phyloP scores from a whole-genome alignment of 768 basidiomycete genomes.

The Phylloporus rhodoxanthus region DNA sequence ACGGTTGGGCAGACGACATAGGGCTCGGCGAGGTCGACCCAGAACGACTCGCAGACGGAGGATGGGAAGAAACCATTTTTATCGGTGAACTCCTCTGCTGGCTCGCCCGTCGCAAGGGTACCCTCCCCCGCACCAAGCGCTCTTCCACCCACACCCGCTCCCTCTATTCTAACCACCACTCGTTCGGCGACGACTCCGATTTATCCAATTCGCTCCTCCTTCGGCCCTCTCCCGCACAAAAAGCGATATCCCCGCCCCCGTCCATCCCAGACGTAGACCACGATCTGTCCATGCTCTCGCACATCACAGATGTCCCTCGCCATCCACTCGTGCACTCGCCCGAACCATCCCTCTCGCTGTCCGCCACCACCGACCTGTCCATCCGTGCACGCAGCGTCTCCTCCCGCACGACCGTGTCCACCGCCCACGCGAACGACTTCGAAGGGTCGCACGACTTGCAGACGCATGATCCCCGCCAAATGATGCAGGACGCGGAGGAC shows the following conservation, averaged over 20 bases:
- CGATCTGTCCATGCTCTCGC: conserved; percentile 17
- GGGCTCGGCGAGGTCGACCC: conserved; percentile 66
- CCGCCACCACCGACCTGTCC: conserved; percentile 32
- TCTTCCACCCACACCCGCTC: conserved; percentile 9
- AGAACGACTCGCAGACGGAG: conserved; percentile 54
- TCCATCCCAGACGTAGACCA: not conserved
- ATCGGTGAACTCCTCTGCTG: conserved; percentile 65
- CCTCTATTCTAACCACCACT: conserved; percentile 16
- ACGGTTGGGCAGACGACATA: conserved; percentile 41
- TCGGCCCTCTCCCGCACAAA: conserved; percentile 14
- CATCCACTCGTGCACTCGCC: conserved; percentile 31
- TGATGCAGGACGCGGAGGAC: conserved; percentile 30
- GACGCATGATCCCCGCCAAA: conserved; percentile 9
- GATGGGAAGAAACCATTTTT: conserved; percentile 60
- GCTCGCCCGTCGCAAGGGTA: conserved; percentile 48
- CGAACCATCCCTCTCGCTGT: conserved; percentile 28
- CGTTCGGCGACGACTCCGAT: conserved; percentile 18
- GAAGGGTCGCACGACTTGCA: not conserved
- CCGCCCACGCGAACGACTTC: not conserved
- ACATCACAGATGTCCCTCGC: conserved; percentile 27
- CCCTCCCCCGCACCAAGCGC: conserved; percentile 16
- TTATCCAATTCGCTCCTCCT: conserved; percentile 25
- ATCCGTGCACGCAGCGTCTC: conserved; percentile 26
- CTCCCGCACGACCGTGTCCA: conserved; percentile 21
- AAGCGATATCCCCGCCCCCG: not conserved